Evolutionary conservation across 2,329 filamentous ascomycete species (phyloP).

Genomic region (Hypoxylon sp.): DNA sequence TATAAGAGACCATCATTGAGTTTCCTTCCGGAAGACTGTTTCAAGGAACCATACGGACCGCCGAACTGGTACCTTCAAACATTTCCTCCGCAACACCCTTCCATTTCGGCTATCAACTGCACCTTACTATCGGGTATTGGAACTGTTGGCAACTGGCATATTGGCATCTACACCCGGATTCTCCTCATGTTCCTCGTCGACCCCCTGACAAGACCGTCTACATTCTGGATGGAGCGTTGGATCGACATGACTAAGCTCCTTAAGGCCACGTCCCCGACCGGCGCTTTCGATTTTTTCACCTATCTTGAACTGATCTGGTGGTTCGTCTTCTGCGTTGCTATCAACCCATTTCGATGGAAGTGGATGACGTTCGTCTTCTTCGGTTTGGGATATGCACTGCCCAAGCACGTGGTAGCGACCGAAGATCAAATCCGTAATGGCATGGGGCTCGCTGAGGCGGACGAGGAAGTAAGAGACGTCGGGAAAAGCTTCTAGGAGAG

Average conservation of each 20-base stretch:
- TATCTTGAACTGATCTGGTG: slow-evolving; percentile 88
- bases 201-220: slow-evolving; percentile 77
- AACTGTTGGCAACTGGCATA: slow-evolving; percentile 88
- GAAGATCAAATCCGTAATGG: slow-evolving; percentile 74
- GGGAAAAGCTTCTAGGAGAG: slow-evolving; percentile 52
- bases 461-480: slow-evolving; percentile 49
- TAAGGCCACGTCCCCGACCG: slow-evolving; percentile 77
- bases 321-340: slow-evolving; percentile 81
- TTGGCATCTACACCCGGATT: slow-evolving; percentile 89
- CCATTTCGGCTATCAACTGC: slow-evolving; percentile 82
- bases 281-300: slow-evolving; percentile 90
- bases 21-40: slow-evolving; percentile 81
- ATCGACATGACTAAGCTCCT: slow-evolving; percentile 84
- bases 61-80: slow-evolving; percentile 92
- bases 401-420: slow-evolving; percentile 73
- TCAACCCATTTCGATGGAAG: slow-evolving; percentile 93
- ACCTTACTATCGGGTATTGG: slow-evolving; percentile 86
- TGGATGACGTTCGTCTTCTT: slow-evolving; percentile 88
- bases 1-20: slow-evolving; percentile 79
- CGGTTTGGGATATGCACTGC: slow-evolving; percentile 76
- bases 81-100: slow-evolving; percentile 80
- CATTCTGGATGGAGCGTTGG: slow-evolving; percentile 85
- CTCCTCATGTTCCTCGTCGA: slow-evolving; percentile 89
- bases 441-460: slow-evolving; percentile 49
- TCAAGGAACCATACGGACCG: slow-evolving; percentile 78